Base-by-base conservation (phyloP, 768 basidiomycete species). In the Podaxis sp. region DNA sequence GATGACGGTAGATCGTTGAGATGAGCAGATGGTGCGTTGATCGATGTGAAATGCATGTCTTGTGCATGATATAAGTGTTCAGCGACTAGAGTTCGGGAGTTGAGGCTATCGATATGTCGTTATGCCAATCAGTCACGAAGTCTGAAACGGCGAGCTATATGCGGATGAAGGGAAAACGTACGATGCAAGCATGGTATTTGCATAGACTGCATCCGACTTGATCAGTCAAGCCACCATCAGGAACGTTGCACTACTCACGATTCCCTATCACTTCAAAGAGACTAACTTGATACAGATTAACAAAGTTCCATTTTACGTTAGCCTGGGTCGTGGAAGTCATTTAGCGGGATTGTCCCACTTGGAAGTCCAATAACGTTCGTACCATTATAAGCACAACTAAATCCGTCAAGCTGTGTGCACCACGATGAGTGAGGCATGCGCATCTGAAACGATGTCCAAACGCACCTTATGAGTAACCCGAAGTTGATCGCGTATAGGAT, bases 111-210 rank as follows among this genome's bases (percentile, higher is more conserved):
- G 3, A 49, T 29, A 47, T 17, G 33, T 36, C 8, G 11, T n/a
- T 33, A 15, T 2, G 41, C 12, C 8, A 24, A 24, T 8, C 2
- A 36, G 25, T 7, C 3, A 37, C 19, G 33, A 33, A 7, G 54
- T 9, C 8, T 17, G 27, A 15, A 27, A 6, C 1, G 27, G 7
- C 27, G 27, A n/a, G 15, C 8, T 33, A 33, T 33, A 9, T 33
- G 17, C 2, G 43, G 7, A 19, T n/a, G 43, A 46, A 19, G 15
- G 6, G 4, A 7, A 49, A 24, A 47, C 58, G 19, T 38, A 59
- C 58, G 49, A 59, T 50, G 58, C 58, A 13, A 59, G 47, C 24
- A 52, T 51, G 22, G 49, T 51, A 17, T 59, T 59, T 2, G 58
- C 58, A 15, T 59, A 59, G 24, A 59, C 58, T 59, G 7, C 19